Base-by-base conservation (phyloP, 164 flowering plant genomes). In the Dillenia turbinata region DNA sequence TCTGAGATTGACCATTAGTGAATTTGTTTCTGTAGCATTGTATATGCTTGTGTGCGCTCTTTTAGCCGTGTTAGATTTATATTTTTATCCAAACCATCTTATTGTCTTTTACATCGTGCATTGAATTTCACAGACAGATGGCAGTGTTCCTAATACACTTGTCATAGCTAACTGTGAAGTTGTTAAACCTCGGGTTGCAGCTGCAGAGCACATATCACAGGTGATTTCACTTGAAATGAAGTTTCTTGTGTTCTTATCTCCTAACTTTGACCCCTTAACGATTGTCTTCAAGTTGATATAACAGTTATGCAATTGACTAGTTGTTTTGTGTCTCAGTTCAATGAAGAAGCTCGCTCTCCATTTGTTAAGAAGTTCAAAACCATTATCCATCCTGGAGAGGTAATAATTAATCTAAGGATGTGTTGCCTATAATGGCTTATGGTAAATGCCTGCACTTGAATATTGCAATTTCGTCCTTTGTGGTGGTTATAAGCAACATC, bases 381-480 rank as follows among this genome's bases (percentile, higher is more conserved):
- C 49, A 93, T 93, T 64, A 79, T 93, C 53, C 98, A 93, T 82
- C 97, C 97, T 53, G 96, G 97, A 47, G 98, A 94, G 95, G 97
- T 86, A 82, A 16, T 53, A 45, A 45, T 33, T 33, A 33, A 33
- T 33, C 40, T 33, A 7, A 0, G 40, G 7, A 33, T 33, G 7
- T 33, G 40, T 7, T 33, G 40, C 40, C 40, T 5, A 33, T 33
- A 33, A 33, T 33, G 40, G 40, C 5, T 4, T 33, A 33, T 33
- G 0, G 7, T 33, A 33, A 33, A 33, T 4, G 40, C 40, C 40
- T 33, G 40, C 40, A 33, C 40, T 0, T 7, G 7, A 33, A 33
- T 6, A 33, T 33, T 33, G 40, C 40, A 4, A 33, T 4, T 33
- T 33, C 5, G 40, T 33, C 40, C 7, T 33, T 33, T 33, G 40